phyloP scores from a whole-genome alignment of 2,329 filamentous ascomycete species.

The Alternaria burnsii region DNA sequence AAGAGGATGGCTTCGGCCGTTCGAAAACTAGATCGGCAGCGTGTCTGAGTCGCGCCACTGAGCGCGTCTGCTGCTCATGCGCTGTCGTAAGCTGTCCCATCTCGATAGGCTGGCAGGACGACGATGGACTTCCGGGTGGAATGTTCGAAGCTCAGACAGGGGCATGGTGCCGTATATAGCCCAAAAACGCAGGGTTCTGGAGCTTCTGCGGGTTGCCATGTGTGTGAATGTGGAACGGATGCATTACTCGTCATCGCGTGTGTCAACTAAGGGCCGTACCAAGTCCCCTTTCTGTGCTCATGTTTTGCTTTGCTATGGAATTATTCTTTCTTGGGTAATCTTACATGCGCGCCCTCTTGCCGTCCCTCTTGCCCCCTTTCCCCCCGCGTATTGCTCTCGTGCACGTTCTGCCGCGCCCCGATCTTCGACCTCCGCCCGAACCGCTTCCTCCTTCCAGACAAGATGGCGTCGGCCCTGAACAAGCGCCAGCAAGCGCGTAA shows the following conservation, averaged over 20 bases:
- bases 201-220: conserved; percentile 31
- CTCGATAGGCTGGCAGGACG: neutral
- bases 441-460: conserved; percentile 26
- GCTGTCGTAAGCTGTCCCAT: conserved; percentile 4
- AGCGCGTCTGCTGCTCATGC: neutral
- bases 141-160: conserved; percentile 19
- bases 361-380: conserved; percentile 19
- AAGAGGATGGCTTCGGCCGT: conserved; percentile 1
- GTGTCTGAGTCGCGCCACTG: conserved; percentile 1
- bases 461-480: conserved; percentile 79
- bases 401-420: conserved; percentile 33
- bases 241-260: conserved; percentile 35
- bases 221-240: conserved; percentile 21
- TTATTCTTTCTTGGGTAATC: conserved; percentile 18
- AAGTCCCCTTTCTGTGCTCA: conserved; percentile 26
- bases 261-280: conserved; percentile 23
- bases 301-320: conserved; percentile 26
- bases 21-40: conserved; percentile 1
- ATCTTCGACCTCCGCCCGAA: conserved; percentile 26
- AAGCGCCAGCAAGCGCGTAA: conserved; percentile 99
- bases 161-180: conserved; percentile 22
- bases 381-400: conserved; percentile 25
- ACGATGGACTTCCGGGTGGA: conserved; percentile 8
- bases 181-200: conserved; percentile 26
- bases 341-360: conserved; percentile 19